Percentiles rank a stretch among this genome's conserved stretches.
Conservation (phyloP, 2,329 filamentous ascomycete genomes). For the Coniella lustricola region DNA sequence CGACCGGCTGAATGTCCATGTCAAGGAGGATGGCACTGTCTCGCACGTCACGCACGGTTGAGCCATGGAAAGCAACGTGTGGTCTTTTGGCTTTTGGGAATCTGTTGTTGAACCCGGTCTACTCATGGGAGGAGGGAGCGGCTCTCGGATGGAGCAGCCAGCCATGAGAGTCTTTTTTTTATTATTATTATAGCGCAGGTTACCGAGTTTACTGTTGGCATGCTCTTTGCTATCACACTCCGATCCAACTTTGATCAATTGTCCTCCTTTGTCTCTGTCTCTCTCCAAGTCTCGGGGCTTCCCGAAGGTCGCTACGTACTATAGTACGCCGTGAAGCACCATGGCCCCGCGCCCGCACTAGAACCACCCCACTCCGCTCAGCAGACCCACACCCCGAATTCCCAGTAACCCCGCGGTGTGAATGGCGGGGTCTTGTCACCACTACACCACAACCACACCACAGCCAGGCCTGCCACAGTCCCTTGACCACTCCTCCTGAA, state of each 20-base stretch:
- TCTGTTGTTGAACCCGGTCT: too few species aligned
- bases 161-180: neutral
- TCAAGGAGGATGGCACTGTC: conserved; percentile 54
- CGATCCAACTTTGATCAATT: too few species aligned
- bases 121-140: neutral
- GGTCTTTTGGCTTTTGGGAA: too few species aligned
- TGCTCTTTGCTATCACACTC: too few species aligned
- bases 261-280: too few species aligned
- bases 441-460: neutral
- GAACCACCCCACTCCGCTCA: neutral
- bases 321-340: neutral
- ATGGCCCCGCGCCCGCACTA: neutral
- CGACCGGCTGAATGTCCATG: conserved; percentile 51
- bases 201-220: too few species aligned
- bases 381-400: neutral
- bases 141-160: neutral
- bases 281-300: too few species aligned
- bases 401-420: conserved; percentile 22
- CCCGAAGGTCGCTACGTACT: neutral
- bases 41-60: conserved; percentile 51
- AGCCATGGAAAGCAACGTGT: too few species aligned
- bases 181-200: too few species aligned
- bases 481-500: neutral
- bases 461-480: neutral
- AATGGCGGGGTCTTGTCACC: conserved; percentile 18